These are phyloP conservation scores for Pythium chondricola DNA, from an alignment of 352 stramenopile species.

Conservation along the genomic window DNA sequence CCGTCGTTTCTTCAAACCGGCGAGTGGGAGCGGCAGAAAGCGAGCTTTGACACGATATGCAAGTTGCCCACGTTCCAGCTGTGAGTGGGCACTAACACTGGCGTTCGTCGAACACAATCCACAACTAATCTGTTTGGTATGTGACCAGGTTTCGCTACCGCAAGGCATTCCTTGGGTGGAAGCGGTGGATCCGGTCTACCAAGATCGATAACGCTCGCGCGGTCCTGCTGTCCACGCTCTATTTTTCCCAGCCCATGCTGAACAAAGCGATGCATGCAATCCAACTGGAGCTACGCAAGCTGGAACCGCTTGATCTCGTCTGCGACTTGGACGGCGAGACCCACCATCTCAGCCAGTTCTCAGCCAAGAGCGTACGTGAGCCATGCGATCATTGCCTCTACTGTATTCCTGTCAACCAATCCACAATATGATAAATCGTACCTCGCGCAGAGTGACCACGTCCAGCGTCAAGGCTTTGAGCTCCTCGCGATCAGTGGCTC, in stretches of 20 bases:
- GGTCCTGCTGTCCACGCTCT: constrained; percentile 34
- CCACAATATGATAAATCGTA: no score
- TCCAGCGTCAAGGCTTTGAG: constrained; percentile 8
- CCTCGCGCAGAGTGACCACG: constrained; percentile 7
- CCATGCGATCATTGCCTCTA: no score
- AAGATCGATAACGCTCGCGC: constrained; percentile 40
- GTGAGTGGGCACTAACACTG: constrained; percentile 21
- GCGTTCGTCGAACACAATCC: not conserved
- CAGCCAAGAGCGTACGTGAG: constrained; percentile 34
- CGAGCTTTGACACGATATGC: constrained; percentile 32
- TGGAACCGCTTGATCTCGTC: constrained; percentile 32
- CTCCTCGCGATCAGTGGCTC: constrained; percentile 25
- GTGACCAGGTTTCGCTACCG: constrained; percentile 51
- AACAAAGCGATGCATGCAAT: constrained; percentile 29
- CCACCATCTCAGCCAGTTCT: constrained; percentile 26
- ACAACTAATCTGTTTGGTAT: not conserved
- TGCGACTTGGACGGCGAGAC: constrained; percentile 40
- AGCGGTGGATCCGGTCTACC: constrained; percentile 33
- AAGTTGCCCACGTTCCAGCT: constrained; percentile 39
- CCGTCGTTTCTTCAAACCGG: constrained; percentile 32
- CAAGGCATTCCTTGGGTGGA: constrained; percentile 57
- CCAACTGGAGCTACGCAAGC: constrained; percentile 19
- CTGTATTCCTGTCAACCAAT: no score
- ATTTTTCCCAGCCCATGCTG: constrained; percentile 43
- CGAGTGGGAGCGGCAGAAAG: constrained; percentile 53